phyloP scores from a whole-genome alignment of 768 basidiomycete genomes.

The Boletus pseudopeckii region DNA sequence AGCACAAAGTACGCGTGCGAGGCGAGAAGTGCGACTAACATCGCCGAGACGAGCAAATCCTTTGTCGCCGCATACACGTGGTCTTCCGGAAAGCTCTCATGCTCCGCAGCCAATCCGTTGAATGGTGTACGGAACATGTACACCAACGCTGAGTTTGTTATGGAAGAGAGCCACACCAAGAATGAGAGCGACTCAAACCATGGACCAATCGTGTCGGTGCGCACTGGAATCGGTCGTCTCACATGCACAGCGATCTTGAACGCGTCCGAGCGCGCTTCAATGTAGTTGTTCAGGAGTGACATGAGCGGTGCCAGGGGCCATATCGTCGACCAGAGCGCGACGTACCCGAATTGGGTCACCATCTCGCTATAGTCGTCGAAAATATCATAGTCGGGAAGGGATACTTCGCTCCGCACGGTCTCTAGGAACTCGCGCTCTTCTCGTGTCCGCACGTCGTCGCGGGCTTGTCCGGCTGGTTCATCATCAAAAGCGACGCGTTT shows the following conservation, averaged over 20 bases:
- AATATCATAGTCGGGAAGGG: slow-evolving; percentile 74
- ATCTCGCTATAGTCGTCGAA: slow-evolving; percentile 95
- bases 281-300: slow-evolving; percentile 87
- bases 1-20: slow-evolving; percentile 82
- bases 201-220: slow-evolving; percentile 89
- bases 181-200: slow-evolving; percentile 89
- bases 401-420: slow-evolving; percentile 69
- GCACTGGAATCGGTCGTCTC: slow-evolving; percentile 78
- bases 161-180: slow-evolving; percentile 84
- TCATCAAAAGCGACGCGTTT: slow-evolving; percentile 75
- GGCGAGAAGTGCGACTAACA: slow-evolving; percentile 75
- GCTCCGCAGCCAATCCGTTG: slow-evolving; percentile 9
- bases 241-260: slow-evolving; percentile 90
- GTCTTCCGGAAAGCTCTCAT: slow-evolving; percentile 7
- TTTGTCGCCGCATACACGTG: slow-evolving; percentile 37
- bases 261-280: slow-evolving; percentile 91
- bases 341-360: slow-evolving; percentile 93
- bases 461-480: slow-evolving; percentile 37
- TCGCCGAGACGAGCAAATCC: slow-evolving; percentile 57
- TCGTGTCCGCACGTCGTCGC: slow-evolving; percentile 35
- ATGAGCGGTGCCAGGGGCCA: slow-evolving; percentile 92
- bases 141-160: slow-evolving; percentile 87
- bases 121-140: slow-evolving; percentile 74
- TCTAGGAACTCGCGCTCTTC: slow-evolving; percentile 82
- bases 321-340: slow-evolving; percentile 87